Percentiles rank a stretch among this genome's conserved stretches.
Evolutionary conservation across 164 flowering plant genomes (phyloP).

Genomic region (Protea cynaroides): DNA sequence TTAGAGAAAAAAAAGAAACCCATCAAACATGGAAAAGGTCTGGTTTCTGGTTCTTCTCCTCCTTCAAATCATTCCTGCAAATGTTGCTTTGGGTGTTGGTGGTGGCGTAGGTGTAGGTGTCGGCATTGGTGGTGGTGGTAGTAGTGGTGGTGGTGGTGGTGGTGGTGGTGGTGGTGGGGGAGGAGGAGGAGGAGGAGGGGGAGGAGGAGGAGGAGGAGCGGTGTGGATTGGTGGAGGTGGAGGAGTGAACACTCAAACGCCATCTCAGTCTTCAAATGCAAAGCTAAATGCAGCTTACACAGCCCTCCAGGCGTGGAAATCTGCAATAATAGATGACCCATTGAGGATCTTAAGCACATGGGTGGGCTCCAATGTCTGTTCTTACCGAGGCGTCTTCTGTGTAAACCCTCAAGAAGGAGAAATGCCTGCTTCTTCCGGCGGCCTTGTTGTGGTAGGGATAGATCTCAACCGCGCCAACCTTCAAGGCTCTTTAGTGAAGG

Average conservation of each 20-base stretch:
- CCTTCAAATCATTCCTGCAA: conserved; percentile 17
- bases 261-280: conserved; percentile 29
- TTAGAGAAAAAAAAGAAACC: not conserved
- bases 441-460: conserved; percentile 45
- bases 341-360: conserved; percentile 43
- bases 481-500: conserved; percentile 58
- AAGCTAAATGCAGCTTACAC: conserved; percentile 39
- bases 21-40: conserved; percentile 12
- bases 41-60: conserved; percentile 13
- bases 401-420: conserved; percentile 20
- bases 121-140: conserved; percentile 23
- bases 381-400: conserved; percentile 83
- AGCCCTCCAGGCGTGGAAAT: conserved; percentile 92
- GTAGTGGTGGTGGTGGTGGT: conserved; percentile 15
- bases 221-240: conserved; percentile 59
- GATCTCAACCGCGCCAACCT: conserved; percentile 87
- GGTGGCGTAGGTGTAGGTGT: not conserved
- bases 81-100: conserved; percentile 30
- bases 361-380: conserved; percentile 81
- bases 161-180: conserved; percentile 7
- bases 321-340: conserved; percentile 80
- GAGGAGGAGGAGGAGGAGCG: conserved; percentile 39
- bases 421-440: conserved; percentile 13
- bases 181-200: conserved; percentile 3
- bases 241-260: conserved; percentile 17